Conservation (phyloP, 805 yeast genomes). For the Saccharomycopsis vini region DNA sequence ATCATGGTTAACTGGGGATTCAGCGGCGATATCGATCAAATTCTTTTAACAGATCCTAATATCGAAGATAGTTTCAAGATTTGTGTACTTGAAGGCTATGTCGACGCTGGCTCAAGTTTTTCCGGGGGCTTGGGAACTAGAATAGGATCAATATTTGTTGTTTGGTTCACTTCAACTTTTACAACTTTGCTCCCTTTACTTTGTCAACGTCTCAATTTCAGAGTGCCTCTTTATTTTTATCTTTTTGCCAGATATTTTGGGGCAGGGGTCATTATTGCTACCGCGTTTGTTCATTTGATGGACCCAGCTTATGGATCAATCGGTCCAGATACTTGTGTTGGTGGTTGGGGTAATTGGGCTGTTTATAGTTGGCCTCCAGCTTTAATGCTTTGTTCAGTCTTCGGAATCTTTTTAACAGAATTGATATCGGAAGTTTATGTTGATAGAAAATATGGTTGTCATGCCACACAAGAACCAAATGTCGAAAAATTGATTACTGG, state of each 20-base stretch:
- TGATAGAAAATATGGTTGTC: conserved; percentile 27
- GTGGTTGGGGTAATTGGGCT: conserved; percentile 21
- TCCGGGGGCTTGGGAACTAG: conserved; percentile 38
- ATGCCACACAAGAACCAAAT: conserved; percentile 12
- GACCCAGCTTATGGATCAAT: conserved; percentile 38
- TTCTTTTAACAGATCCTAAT: conserved; percentile 24
- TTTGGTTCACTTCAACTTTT: conserved; percentile 39
- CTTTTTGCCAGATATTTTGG: conserved; percentile 43
- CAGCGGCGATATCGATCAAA: conserved; percentile 22
- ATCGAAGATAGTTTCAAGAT: conserved; percentile 32
- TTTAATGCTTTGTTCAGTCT: conserved; percentile 32
- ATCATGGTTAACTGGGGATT: conserved; percentile 22
- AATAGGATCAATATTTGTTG: conserved; percentile 53
- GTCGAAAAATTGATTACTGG: conserved; percentile 18
- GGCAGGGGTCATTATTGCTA: conserved; percentile 69
- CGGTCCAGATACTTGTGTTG: conserved; percentile 21
- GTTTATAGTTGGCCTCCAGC: conserved; percentile 41
- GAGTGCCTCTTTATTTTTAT: conserved; percentile 32
- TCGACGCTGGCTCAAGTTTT: conserved; percentile 32
- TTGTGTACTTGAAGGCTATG: conserved; percentile 35
- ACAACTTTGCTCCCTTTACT: conserved; percentile 38
- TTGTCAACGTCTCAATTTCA: conserved; percentile 31
- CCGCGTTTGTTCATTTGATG: conserved; percentile 63
- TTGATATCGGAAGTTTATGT: conserved; percentile 33
- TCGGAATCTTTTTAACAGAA: conserved; percentile 34